Base-by-base conservation (phyloP, 352 stramenopile species). In the Globisporangium irregulare region DNA sequence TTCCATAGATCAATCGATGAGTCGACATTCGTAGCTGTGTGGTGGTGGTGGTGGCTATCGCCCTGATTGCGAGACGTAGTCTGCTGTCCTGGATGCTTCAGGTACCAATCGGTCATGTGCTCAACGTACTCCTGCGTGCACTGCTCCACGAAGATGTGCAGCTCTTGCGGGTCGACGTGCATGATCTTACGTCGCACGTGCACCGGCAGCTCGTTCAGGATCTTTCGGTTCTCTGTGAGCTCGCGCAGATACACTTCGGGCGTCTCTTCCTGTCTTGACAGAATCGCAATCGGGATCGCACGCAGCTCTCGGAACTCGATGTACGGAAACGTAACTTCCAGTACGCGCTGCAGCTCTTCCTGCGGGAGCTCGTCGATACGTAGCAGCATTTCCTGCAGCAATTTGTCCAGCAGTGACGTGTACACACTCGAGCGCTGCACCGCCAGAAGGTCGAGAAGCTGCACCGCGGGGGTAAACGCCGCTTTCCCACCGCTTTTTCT, bases 271-370 rank as follows among this genome's bases (percentile, higher is more conserved):
- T 96, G 89, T 25, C 82, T 75, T 29, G 86, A 79, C 20, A 96
- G 73, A 54, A 96, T 89, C 54, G 89, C 87, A 59, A 96, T 94
- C 20, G 87, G 87, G 64, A 96, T 88, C 27, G 84, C 79, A 53
- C 87, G 83, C 36, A 96, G 80, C 76, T 96, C 89, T 43, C 86
- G 86, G 67, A 94, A 94, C 70, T 96, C 89, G 72, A 96, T 92
- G 51, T 94, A 96, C 36, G 89, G 86, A 66, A 96, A 96, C 20
- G 89, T 96, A 51, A 78, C 76, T 69, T 94, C 87, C 8, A 96
- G 71, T 53, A 93, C 70, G 24, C 78, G 75, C 34, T 88, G 80
- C 25, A 96, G 73, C 56, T 96, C 81, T 15, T 79, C 78, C 70
- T 92, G 84, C 12, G 81, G 79, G 24, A 93, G 74, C 55, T 90